A percentile compares a stretch with the other conserved stretches of the same genome.
phyloP scores from a whole-genome alignment of 352 stramenopile species.

The Phytophthora ramorum region DNA sequence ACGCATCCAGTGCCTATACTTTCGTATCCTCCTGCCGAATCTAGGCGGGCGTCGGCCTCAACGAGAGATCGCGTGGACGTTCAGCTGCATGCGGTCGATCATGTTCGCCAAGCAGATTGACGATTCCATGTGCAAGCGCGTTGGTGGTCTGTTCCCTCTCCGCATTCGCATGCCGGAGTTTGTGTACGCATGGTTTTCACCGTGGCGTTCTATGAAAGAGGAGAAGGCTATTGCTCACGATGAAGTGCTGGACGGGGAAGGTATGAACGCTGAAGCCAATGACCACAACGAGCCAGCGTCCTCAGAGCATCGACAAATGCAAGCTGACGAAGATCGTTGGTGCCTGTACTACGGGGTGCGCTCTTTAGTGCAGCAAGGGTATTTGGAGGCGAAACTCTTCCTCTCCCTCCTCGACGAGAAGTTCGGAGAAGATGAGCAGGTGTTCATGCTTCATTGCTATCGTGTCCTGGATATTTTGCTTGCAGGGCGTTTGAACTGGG shows the following conservation, averaged over 20 bases:
- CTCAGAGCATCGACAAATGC: conserved; percentile 48
- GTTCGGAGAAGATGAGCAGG: conserved; percentile 92
- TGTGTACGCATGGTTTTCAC: conserved; percentile 93
- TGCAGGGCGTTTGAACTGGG: conserved; percentile 63
- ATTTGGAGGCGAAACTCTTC: conserved; percentile 92
- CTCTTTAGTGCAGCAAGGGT: conserved; percentile 80
- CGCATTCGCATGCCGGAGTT: conserved; percentile 93
- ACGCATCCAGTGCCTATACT: conserved; percentile 88
- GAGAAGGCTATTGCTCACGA: conserved; percentile 59
- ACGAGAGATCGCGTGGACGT: conserved; percentile 82
- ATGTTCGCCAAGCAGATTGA: conserved; percentile 90
- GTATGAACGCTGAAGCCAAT: conserved; percentile 5
- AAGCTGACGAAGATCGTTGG: conserved; percentile 92
- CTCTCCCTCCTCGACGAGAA: conserved; percentile 93
- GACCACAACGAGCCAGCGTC: conserved; percentile 26
- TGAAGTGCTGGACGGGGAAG: background rate
- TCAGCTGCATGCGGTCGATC: conserved; percentile 91
- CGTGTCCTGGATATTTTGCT: conserved; percentile 79
- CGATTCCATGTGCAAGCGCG: conserved; percentile 72
- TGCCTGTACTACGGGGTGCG: conserved; percentile 95
- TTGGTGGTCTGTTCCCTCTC: conserved; percentile 48
- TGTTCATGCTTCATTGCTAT: conserved; percentile 92
- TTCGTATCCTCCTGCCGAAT: conserved; percentile 92
- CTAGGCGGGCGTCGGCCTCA: conserved; percentile 82
- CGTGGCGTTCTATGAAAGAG: conserved; percentile 64